phyloP scores from a whole-genome alignment of 768 basidiomycete genomes.

The Sistotremastrum niveocremeum region DNA sequence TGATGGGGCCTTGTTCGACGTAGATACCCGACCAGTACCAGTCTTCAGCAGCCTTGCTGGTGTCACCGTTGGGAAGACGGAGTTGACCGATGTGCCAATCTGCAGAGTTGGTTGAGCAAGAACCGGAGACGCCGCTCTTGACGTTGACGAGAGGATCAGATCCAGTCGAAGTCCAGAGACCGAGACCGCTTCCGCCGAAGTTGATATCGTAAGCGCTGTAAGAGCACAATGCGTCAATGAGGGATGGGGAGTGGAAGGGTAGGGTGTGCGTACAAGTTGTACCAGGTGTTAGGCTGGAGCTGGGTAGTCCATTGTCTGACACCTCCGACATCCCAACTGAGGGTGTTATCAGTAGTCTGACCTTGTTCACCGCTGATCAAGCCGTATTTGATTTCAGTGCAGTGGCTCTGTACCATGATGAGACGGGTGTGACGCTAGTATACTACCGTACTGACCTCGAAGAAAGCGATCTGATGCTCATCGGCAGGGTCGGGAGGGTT shows the following conservation, averaged over 20 bases:
- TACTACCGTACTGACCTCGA: conserved; percentile 14
- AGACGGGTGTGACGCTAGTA: neutral
- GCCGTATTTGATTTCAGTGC: conserved; percentile 51
- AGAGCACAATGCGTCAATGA: neutral
- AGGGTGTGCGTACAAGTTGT: conserved; percentile 42
- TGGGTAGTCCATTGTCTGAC: conserved; percentile 36
- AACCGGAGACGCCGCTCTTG: conserved; percentile 30
- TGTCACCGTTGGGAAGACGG: conserved; percentile 32
- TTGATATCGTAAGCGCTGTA: conserved; percentile 15
- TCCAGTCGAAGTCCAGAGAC: conserved; percentile 44
- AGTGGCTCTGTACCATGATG: conserved; percentile 29
- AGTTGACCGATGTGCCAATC: conserved; percentile 53
- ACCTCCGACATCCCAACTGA: conserved; percentile 39
- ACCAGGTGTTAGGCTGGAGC: conserved; percentile 41
- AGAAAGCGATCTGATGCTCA: conserved; percentile 51
- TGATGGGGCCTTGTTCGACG: conserved; percentile 43
- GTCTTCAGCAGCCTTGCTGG: conserved; percentile 27
- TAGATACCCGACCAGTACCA: conserved; percentile 51
- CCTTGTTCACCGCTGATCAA: conserved; percentile 15
- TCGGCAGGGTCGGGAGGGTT: conserved; percentile 38
- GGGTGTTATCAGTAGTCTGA: conserved; percentile 30
- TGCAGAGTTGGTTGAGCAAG: conserved; percentile 42
- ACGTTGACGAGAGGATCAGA: conserved; percentile 35
- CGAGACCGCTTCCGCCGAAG: conserved; percentile 40
- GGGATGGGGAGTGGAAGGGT: no score